phyloP scores from a whole-genome alignment of 169 alveolate genomes.

The Plasmodium cynomolgi region DNA sequence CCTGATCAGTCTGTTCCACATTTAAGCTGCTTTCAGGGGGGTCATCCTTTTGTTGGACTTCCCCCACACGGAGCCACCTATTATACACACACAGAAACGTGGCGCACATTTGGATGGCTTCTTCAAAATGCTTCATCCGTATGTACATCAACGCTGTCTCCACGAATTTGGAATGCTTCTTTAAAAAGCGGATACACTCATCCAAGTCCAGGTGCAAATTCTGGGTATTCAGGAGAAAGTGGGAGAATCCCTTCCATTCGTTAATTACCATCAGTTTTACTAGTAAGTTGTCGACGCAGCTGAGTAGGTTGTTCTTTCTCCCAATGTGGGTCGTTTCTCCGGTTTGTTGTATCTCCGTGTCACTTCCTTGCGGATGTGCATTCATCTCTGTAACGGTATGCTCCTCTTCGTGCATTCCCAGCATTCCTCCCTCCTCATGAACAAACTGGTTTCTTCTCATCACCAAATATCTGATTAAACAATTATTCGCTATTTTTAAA shows the following conservation, averaged over 20 bases:
- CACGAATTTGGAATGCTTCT: background rate
- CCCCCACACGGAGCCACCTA: background rate
- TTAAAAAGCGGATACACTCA: conserved; percentile 39
- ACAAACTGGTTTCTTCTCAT: background rate
- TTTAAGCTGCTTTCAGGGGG: background rate
- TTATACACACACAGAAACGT: conserved; percentile 16
- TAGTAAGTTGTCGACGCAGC: background rate
- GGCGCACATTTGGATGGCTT: conserved; percentile 51
- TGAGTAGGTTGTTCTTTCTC: background rate
- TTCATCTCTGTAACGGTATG: background rate
- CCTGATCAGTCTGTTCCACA: background rate
- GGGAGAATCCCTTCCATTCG: background rate
- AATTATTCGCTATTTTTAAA: conserved; percentile 10
- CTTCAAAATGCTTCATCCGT: conserved; percentile 20
- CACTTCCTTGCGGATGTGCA: background rate
- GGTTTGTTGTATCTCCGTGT: background rate
- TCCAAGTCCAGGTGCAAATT: conserved; percentile 7
- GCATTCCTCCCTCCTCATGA: background rate
- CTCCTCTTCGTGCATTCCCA: background rate
- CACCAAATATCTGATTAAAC: conserved; percentile 19
- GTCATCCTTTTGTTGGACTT: background rate
- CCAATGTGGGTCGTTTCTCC: background rate
- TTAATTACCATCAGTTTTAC: conserved; percentile 18
- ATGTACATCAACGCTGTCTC: conserved; percentile 19
- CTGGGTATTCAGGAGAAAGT: conserved; percentile 12